Base-by-base conservation (phyloP, 2,329 filamentous ascomycete genomes). In the Pestalotiopsis sp. region DNA sequence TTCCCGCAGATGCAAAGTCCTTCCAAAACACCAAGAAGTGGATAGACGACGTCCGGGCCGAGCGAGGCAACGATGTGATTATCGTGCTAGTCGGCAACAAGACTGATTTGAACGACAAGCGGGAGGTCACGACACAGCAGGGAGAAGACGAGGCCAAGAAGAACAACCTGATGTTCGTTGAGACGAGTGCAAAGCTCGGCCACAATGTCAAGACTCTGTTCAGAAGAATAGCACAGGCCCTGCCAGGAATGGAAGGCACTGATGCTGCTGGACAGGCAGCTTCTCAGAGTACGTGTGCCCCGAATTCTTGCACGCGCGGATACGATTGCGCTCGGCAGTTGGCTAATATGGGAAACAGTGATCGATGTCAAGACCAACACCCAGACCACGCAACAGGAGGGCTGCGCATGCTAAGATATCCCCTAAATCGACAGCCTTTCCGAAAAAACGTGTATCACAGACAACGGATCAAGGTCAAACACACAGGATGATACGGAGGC, bases 21-120 rank as follows among this genome's bases (percentile, higher is more conserved):
- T 99, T 99, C 85, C 92, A 98, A 79, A 98, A 99, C 82, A 99
- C 96, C 66, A 91, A 94, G 77, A 99, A 99, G 87, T 99, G 97
- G 96, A 97, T 99, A 73, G 96, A 99, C 78, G 96, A 99, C 78
- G 96, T 99, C 68, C 89, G 96, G 70, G 95, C 94, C 64, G 96
- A 99, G 85, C 89, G 96, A 77, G 96, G 96, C 64, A 97, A 97
- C 84, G 96, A 99, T 81, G 97, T 99, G 69, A 99, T 99, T 76
- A 98, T 99, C 76, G 96, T 99, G 60, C 84, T 99, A 60, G 97
- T 99, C 52, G 96, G 96, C 73, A 99, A 99, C 86, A 99, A 99
- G 90, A 99, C 96, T 58, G 96, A 99, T 86, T 82, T 99, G 80
- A 97, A 96, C 81, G 96, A 99, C 81, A 98, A 98, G 88, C 89